Base-by-base conservation (phyloP, 1,284 basidiomycete species). In the Cutaneotrichosporon mucoides region DNA sequence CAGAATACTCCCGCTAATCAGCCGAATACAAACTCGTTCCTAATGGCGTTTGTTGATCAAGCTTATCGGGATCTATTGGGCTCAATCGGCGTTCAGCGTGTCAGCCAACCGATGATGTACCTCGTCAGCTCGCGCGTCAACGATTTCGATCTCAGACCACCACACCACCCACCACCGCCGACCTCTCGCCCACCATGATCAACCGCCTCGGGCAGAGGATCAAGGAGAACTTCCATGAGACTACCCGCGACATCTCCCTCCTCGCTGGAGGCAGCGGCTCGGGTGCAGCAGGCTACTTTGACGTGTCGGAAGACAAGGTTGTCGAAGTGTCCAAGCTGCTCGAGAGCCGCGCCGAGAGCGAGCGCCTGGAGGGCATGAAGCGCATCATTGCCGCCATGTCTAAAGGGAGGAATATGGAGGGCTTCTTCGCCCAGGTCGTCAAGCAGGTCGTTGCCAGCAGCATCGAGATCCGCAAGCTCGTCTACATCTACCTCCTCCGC, bases 401-500 rank as follows among this genome's bases (percentile, higher is more conserved):
- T 42, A 95, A 95, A 80, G 89, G 88, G 37, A 87, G 91, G 53
- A 89, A 93, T 69, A 91, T 94, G 65, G 89, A 92, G 41, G 85
- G 87, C 61, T 94, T 91, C 82, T 96, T 95, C 70, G 90, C 93
- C 4, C 88, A 90, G 73, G 93, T 96, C 42, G 92, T 94, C 70
- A 94, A 94, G 81, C 92, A 92, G 67, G 92, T 95, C 53, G 91
- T 89, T 3, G 89, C 90, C 3, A 85, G 85, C 49, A 91, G 90
- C 73, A 86, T 98, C 51, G 93, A 97, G 77, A 89, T 97, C 66
- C 87, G 94, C 64, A 97, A 98, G 79, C 86, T 99, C 58, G 94
- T 98, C 47, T 99, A 98, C 78, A 95, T 98, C 67, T 97, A 95
- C 79, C 87, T 99, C 62, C 81, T 98, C 43, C 87, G 92, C 63